Evolutionary conservation across 345 rosid genomes (phyloP).

Genomic region (Salix udensis): DNA sequence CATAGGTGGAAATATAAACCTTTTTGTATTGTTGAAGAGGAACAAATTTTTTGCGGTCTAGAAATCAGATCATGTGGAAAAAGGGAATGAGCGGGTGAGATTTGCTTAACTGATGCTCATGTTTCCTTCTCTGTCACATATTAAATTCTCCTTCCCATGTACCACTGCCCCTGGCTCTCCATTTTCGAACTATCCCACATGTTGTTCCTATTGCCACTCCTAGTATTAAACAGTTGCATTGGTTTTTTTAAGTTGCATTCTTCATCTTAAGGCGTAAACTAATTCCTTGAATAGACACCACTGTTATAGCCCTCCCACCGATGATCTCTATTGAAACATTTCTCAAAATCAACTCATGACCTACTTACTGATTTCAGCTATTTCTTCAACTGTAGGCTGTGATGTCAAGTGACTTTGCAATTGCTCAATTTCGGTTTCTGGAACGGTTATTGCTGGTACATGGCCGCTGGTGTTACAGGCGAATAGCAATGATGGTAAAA

Average conservation of each 20-base stretch:
- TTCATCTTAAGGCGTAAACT: background rate
- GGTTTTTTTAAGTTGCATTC: background rate
- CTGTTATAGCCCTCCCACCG: background rate
- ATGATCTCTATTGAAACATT: background rate
- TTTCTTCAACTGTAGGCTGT: conserved; percentile 56
- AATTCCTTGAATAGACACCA: background rate
- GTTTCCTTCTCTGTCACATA: background rate
- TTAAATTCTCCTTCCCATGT: background rate
- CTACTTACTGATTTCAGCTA: conserved; percentile 7
- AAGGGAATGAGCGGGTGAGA: background rate
- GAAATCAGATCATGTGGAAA: too few species aligned
- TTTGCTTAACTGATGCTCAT: background rate
- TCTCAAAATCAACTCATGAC: background rate
- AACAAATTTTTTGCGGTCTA: too few species aligned
- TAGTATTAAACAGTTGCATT: background rate
- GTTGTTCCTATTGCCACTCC: background rate
- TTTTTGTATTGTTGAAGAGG: too few species aligned
- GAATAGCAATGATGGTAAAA: conserved; percentile 84
- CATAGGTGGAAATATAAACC: too few species aligned
- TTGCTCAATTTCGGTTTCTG: conserved; percentile 77
- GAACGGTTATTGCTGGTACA: conserved; percentile 84
- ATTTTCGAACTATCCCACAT: background rate
- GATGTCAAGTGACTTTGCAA: conserved; percentile 92
- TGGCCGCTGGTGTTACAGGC: conserved; percentile 97
- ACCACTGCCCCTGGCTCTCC: background rate